These are phyloP conservation scores for Xylaria sp. DNA, from an alignment of 2,329 filamentous ascomycete genomes.

Conservation along the genomic window DNA sequence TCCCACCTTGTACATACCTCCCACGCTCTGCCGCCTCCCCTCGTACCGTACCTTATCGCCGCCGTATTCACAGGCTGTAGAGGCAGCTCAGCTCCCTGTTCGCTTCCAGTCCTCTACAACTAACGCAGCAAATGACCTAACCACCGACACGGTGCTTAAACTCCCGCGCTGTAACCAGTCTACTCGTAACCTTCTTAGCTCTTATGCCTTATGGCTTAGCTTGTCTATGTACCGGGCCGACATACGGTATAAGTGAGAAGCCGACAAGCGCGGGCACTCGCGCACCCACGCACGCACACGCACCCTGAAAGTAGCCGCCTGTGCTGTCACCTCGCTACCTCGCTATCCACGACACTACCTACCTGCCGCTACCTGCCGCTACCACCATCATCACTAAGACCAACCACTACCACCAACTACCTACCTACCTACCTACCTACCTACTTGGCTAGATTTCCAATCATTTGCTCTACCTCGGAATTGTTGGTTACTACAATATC, in stretches of 20 bases:
- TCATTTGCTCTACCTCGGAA: conserved; percentile 5
- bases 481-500: not conserved
- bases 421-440: not conserved
- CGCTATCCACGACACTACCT: not conserved
- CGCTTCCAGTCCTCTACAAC: not conserved
- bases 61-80: not conserved
- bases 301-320: not conserved
- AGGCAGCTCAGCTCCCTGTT: not conserved
- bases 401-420: not conserved
- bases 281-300: not conserved
- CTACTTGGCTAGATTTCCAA: not conserved
- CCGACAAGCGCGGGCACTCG: not conserved
- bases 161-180: not conserved
- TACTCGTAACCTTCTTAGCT: not conserved
- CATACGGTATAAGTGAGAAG: not conserved
- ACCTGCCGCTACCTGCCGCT: not conserved
- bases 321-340: not conserved
- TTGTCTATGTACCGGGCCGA: not conserved
- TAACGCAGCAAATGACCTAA: not conserved
- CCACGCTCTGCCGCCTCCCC: not conserved
- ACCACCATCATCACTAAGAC: not conserved
- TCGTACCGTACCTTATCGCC: not conserved
- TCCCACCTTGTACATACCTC: too few relatives aligned
- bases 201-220: not conserved
- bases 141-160: not conserved